Percentiles rank a stretch among this genome's conserved stretches.
These are phyloP conservation scores for Cronartium quercuum DNA, from an alignment of 1,284 basidiomycete genomes.

Conservation along the genomic window DNA sequence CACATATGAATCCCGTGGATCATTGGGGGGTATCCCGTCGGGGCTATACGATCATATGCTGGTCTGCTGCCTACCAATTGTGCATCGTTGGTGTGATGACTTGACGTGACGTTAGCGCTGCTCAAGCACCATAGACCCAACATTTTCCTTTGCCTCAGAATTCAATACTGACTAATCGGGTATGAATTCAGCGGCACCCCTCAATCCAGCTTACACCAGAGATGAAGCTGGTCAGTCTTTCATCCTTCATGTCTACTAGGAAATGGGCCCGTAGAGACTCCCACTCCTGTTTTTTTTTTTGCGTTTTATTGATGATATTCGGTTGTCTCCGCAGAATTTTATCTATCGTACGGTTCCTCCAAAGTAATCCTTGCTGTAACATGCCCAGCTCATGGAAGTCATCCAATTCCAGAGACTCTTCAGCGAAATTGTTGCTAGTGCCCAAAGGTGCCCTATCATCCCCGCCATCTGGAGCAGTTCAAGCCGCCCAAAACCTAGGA, in stretches of 20 bases:
- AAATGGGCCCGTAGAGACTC: neutral
- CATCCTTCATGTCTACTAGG: conserved; percentile 42
- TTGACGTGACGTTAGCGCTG: too few relatives aligned
- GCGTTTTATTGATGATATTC: neutral
- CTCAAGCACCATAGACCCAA: too few relatives aligned
- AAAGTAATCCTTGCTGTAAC: neutral
- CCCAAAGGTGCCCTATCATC: conserved; percentile 20
- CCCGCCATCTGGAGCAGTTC: conserved; percentile 13
- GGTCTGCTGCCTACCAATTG: too few relatives aligned
- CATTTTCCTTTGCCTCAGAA: neutral
- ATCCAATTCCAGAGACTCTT: conserved; percentile 10
- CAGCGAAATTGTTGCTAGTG: conserved; percentile 13
- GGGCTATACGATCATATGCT: too few relatives aligned
- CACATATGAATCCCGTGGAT: neutral
- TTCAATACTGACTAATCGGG: neutral
- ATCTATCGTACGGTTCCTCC: conserved; percentile 15
- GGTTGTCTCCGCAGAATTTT: conserved; percentile 19
- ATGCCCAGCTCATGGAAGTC: neutral
- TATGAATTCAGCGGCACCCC: conserved; percentile 48
- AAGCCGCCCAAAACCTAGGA: conserved; percentile 22
- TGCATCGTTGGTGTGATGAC: too few relatives aligned
- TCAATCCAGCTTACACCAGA: conserved; percentile 52
- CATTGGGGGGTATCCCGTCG: neutral
- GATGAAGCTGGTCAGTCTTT: conserved; percentile 48
- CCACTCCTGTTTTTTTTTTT: neutral